Conservation (phyloP, 805 yeast genomes). For the Sporopachydermia quercuum region DNA sequence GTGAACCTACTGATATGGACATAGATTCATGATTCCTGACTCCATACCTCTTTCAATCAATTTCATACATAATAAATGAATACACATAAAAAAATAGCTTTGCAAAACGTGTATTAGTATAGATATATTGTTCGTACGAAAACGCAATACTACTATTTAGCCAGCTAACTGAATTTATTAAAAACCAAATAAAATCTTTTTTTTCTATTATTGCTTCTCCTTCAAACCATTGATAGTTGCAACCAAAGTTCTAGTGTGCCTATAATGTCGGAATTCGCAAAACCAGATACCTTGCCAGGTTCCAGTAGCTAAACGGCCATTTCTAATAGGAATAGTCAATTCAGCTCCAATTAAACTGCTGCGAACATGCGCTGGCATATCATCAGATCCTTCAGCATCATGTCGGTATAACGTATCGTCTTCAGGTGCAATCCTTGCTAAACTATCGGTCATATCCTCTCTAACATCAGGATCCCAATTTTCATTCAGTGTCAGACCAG, state of each 20-base stretch:
- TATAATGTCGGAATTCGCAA: constrained; percentile 53
- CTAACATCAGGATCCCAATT: constrained; percentile 73
- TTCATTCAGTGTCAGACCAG: constrained; percentile 63
- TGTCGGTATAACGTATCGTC: constrained; percentile 36
- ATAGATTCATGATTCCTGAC: neutral
- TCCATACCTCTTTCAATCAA: too few relatives aligned
- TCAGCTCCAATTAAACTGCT: constrained; percentile 48
- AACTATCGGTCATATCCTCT: constrained; percentile 45
- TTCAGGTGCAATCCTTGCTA: constrained; percentile 59
- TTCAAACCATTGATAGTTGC: constrained; percentile 58
- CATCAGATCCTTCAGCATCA: constrained; percentile 70
- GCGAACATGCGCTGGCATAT: constrained; percentile 73
- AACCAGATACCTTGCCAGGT: constrained; percentile 82
- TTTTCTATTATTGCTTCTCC: neutral
- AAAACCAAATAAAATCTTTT: too few relatives aligned
- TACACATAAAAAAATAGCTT: too few relatives aligned
- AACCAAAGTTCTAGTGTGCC: constrained; percentile 49
- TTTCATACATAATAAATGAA: too few relatives aligned
- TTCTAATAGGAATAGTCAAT: constrained; percentile 49
- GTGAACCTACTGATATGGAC: constrained; percentile 1
- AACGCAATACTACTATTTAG: too few relatives aligned
- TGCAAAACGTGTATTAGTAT: too few relatives aligned
- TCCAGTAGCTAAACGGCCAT: constrained; percentile 56
- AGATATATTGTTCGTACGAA: too few relatives aligned
- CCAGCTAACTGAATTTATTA: too few relatives aligned